A percentile compares a stretch with the other conserved stretches of the same genome.
Conservation (phyloP, 2,329 filamentous ascomycete genomes). For the Ploettnerulaceae sp. region DNA sequence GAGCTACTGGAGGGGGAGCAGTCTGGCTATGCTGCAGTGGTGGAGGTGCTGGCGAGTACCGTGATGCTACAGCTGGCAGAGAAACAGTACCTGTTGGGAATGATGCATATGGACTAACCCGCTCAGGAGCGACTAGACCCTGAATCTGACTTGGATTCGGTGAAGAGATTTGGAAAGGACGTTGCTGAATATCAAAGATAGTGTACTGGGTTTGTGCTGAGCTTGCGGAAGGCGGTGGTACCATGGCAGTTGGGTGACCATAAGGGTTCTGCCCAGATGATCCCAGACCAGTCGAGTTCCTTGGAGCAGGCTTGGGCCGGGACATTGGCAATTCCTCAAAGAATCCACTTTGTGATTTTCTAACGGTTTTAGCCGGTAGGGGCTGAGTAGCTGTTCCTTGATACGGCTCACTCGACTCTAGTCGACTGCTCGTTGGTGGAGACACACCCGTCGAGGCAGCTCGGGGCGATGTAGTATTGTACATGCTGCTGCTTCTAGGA, state of each 20-base stretch:
- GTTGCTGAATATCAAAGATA: conserved; percentile 16
- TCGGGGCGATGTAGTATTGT: conserved; percentile 19
- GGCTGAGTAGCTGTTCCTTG: background rate
- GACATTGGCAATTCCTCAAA: conserved; percentile 72
- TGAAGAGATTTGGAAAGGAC: conserved; percentile 15
- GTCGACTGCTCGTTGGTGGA: conserved; percentile 21
- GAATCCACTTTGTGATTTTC: conserved; percentile 51
- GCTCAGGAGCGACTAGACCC: conserved; percentile 31
- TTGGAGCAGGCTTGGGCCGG: conserved; percentile 56
- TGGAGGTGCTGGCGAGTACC: conserved; percentile 57
- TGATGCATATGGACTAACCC: conserved; percentile 32
- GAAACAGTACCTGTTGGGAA: conserved; percentile 23
- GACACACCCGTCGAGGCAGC: conserved; percentile 23
- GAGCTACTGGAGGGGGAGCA: conserved; percentile 35
- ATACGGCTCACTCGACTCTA: conserved; percentile 15
- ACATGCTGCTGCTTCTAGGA: conserved; percentile 31
- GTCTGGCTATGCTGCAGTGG: conserved; percentile 39
- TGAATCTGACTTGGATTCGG: conserved; percentile 17
- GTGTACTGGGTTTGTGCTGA: conserved; percentile 10
- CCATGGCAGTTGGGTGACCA: conserved; percentile 13
- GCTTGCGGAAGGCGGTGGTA: conserved; percentile 14
- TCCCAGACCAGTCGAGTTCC: conserved; percentile 37
- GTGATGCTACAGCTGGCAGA: conserved; percentile 36
- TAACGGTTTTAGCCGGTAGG: conserved; percentile 12
- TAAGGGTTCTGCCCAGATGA: conserved; percentile 24